Evolutionary conservation across 192 early-diverging fungal species (phyloP), one percentile per base, ranked within the genome.

Genomic region (Podila verticillata): DNA sequence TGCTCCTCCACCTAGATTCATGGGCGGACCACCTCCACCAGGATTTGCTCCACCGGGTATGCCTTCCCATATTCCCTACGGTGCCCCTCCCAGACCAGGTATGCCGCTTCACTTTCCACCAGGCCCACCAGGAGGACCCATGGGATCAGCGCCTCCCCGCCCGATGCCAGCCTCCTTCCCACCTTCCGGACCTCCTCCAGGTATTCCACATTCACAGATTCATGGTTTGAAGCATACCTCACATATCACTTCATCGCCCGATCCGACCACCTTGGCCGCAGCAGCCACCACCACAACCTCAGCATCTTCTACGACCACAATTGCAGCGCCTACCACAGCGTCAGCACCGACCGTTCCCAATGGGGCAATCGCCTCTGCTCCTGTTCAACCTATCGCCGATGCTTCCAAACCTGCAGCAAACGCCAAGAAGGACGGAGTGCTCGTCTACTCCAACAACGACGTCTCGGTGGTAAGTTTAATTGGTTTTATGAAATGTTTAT

Each of bases 371-470:
- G 66, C 49, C 68, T 71, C 65, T 39, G 66, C 51, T 39, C 64
- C 49, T 54, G 51, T 44, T 3, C 34, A 22, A 4, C 17, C 35
- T 51, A 19, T 26, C 1, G 26, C 65, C 28, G 20, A 49, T 17
- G 7, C 32, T 19, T 48, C 44, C 15, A n/a, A 63, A 28, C 15
- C 44, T 28, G 56, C 20, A 12, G 60, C 49, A 6, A 61, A 49
- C 28, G 34, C 69, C 63, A 80, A 80, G 61, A 80, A 80, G 36
- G 84, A 85, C 48, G 75, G 77, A 31, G 67, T 85, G 32, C 63
- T 87, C 24, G 66, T 89, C 39, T 86, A 86, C 31, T 75, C 74
- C 29, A 73, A 89, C 51, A 84, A 82, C 31, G 85, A 87, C 61
- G 66, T 87, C 4, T 89, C 88, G 58, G 80, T 85, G 78, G 88